Evolutionary conservation across 495 filamentous ascomycete species (phyloP).

Genomic region (Trichoderma erinaceum): DNA sequence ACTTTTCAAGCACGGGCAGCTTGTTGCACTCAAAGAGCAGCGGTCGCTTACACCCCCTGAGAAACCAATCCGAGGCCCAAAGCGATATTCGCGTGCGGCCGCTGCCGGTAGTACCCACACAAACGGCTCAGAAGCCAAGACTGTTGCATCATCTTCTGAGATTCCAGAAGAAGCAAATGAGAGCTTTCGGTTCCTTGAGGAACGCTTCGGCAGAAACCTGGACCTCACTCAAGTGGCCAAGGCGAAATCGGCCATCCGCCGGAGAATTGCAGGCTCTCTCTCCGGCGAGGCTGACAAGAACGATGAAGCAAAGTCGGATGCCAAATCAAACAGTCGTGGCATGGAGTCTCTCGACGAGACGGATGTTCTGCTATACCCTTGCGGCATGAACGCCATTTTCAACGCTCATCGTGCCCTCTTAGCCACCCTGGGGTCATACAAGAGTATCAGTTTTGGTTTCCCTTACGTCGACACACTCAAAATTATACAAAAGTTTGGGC

Average conservation of each 20-base stretch:
- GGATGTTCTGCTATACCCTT: slow-evolving; percentile 83
- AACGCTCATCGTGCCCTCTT: slow-evolving; percentile 72
- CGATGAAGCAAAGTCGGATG: slow-evolving; percentile 29
- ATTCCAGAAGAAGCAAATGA: slow-evolving; percentile 46
- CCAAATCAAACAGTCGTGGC: slow-evolving; percentile 44
- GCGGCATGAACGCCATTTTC: slow-evolving; percentile 93
- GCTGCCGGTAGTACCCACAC: slow-evolving; percentile 35
- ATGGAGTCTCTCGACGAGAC: slow-evolving; percentile 72
- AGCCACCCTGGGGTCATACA: slow-evolving; percentile 48
- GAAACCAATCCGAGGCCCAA: slow-evolving; percentile 57
- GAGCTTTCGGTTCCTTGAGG: slow-evolving; percentile 77
- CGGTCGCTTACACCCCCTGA: slow-evolving; percentile 25
- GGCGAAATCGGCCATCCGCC: slow-evolving; percentile 78
- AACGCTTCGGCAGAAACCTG: slow-evolving; percentile 89
- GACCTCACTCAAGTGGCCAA: slow-evolving; percentile 67
- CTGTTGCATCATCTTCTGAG: slow-evolving; percentile 12
- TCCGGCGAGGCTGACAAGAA: slow-evolving; percentile 62
- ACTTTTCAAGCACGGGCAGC: slow-evolving; percentile 62
- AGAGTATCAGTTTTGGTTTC: slow-evolving; percentile 76
- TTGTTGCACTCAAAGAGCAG: slow-evolving; percentile 45
- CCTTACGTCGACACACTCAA: slow-evolving; percentile 96
- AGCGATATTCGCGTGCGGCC: slow-evolving; percentile 60
- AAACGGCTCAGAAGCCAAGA: slow-evolving; percentile 16
- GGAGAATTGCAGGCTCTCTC: slow-evolving; percentile 83
- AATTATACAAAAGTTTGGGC: slow-evolving; percentile 88